Percentiles rank a stretch among this genome's conserved stretches.
Conservation (phyloP, 306 rosid genomes). For the Delonix regia region DNA sequence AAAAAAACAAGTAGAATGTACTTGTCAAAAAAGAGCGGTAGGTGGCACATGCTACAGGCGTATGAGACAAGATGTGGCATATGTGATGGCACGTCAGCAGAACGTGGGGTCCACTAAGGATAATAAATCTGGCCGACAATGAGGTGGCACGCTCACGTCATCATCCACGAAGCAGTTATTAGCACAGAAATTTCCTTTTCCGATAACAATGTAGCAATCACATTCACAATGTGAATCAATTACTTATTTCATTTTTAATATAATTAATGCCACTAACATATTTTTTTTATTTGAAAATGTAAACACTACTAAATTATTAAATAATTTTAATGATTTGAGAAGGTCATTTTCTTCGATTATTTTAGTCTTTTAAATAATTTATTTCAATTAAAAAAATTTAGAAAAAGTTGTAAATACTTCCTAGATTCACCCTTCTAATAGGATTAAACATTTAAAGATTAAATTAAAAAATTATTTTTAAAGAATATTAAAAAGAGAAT, state of each 20-base stretch:
- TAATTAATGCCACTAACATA: too few relatives aligned
- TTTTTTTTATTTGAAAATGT: not conserved
- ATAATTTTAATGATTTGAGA: not conserved
- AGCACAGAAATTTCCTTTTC: not conserved
- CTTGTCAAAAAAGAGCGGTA: not conserved
- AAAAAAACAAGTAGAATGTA: too few relatives aligned
- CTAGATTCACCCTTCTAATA: too few relatives aligned
- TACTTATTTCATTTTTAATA: not conserved
- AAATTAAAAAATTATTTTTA: too few relatives aligned
- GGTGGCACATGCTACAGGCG: not conserved
- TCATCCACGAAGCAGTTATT: slow-evolving; percentile 4
- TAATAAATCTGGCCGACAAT: slow-evolving; percentile 14
- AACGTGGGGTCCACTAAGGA: slow-evolving; percentile 14
- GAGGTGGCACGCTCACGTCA: slow-evolving; percentile 31
- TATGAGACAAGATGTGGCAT: not conserved
- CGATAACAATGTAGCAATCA: not conserved
- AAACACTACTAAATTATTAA: not conserved
- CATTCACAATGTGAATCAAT: not conserved
- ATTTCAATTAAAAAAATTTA: too few relatives aligned
- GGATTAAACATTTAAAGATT: too few relatives aligned
- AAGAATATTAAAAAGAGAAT: too few relatives aligned
- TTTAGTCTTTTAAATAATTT: not conserved
- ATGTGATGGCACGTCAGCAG: slow-evolving; percentile 11
- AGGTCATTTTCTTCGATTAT: too few relatives aligned
- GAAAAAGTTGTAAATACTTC: too few relatives aligned